Base-by-base conservation (phyloP, 345 rosid species). In the Linum trigynum region DNA sequence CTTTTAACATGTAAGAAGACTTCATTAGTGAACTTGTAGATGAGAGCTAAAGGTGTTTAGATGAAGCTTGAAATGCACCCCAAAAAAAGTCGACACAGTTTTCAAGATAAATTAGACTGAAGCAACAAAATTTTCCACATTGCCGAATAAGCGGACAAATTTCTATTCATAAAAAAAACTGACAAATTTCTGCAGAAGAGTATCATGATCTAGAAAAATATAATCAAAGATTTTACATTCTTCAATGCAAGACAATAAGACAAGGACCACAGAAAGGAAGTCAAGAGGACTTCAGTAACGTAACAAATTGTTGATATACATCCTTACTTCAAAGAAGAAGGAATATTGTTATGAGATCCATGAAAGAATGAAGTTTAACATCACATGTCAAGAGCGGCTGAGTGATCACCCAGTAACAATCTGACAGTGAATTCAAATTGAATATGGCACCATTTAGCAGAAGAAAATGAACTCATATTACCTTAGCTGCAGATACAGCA, bases 401-500 rank as follows among this genome's bases (percentile, higher is more conserved):
- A 23, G 32, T 23, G 32, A 23, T 23, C 45, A 41, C 45, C 0
- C 6, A 41, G 9, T 8, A 41, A 4, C 53, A 48, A 6, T 48
- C 53, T 48, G 53, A 10, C 14, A 1, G 3, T 9, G 15, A 39
- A 42, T 45, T 16, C 45, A 63, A 12, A 39, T 41, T 39, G 12
- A 15, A 7, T 23, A 12, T 14, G 39, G n/a, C 3, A 37, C 11
- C 45, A 57, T 65, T 17, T 5, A 64, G 57, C 40, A 69, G 63
- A 67, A 56, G 63, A 59, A 72, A 36, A 62, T 55, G 59, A 64
- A 63, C 67, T 17, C 65, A 62, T 17, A 57, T 78, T 70, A 90
- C 97, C 98, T 78, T 83, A 62, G 98, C 97, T 2, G 98, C 95
- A 71, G 97, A 86, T 59, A 90, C 89, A 62, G 97, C 94, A 73